Conservation (phyloP, 1,139 yeast species). For the Debaryomyces fabryi region DNA sequence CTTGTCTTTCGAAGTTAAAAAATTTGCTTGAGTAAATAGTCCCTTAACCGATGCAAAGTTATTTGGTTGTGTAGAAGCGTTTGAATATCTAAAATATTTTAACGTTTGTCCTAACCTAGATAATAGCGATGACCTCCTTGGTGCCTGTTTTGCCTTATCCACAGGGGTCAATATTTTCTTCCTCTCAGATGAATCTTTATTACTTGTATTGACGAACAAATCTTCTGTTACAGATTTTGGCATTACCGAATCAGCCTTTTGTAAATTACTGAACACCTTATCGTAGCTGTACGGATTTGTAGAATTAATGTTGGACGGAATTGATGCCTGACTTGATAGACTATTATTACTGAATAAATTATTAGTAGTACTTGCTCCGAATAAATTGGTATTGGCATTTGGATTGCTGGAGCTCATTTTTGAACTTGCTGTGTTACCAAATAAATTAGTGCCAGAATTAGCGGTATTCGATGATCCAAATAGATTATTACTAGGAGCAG, state of each 20-base stretch:
- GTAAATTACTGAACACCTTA: conserved; percentile 23
- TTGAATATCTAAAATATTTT: conserved; percentile 32
- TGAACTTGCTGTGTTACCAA: neutral
- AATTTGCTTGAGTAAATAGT: conserved; percentile 27
- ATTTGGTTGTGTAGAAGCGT: conserved; percentile 7
- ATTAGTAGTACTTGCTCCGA: neutral
- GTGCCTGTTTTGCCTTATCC: conserved; percentile 4
- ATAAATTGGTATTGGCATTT: neutral
- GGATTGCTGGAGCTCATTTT: neutral
- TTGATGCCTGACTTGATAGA: neutral
- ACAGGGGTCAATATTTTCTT: conserved; percentile 24
- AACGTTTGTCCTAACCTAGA: conserved; percentile 42
- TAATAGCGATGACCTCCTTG: conserved; percentile 31
- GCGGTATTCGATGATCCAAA: neutral
- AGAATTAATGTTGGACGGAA: neutral
- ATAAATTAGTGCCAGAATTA: neutral
- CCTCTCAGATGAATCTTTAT: conserved; percentile 18
- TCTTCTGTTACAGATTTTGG: conserved; percentile 44
- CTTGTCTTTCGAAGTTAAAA: conserved; percentile 19
- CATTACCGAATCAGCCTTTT: conserved; percentile 20
- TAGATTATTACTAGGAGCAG: conserved; percentile 4
- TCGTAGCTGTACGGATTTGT: conserved; percentile 32
- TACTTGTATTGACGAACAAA: conserved; percentile 23
- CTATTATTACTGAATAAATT: conserved; percentile 6
- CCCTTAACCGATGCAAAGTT: conserved; percentile 25